These are phyloP conservation scores for Syncephalis plumigaleata DNA, from an alignment of 371 early-diverging fungal genomes.

Conservation along the genomic window DNA sequence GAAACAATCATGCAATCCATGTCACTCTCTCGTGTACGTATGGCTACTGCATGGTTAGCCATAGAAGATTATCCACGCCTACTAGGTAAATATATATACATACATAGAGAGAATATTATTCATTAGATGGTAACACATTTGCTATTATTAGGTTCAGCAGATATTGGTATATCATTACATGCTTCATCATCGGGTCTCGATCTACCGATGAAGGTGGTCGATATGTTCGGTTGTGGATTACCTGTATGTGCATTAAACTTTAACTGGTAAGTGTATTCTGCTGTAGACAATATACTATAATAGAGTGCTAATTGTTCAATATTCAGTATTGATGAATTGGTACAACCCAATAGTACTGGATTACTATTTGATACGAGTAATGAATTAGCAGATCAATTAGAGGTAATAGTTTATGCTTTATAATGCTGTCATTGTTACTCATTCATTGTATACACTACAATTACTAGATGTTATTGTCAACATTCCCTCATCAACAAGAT, in stretches of 20 bases:
- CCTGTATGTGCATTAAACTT: constrained; percentile 76
- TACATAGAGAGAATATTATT: constrained; percentile 1
- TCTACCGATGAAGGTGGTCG: constrained; percentile 95
- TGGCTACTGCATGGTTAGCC: constrained; percentile 70
- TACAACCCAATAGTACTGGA: constrained; percentile 56
- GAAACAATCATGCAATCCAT: constrained; percentile 33
- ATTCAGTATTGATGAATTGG: constrained; percentile 66
- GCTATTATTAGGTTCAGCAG: constrained; percentile 57
- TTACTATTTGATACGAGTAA: constrained; percentile 33
- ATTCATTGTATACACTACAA: background rate
- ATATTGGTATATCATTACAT: constrained; percentile 85
- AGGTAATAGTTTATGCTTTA: constrained; percentile 19
- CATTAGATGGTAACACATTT: background rate
- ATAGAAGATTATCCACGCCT: constrained; percentile 73
- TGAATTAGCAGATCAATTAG: constrained; percentile 10
- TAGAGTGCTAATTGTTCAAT: constrained; percentile 4
- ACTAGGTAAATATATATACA: constrained; percentile 24
- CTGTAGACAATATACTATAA: too few species aligned
- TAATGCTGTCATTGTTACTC: background rate
- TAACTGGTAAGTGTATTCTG: constrained; percentile 30
- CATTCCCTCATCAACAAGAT: background rate
- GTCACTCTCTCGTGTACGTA: constrained; percentile 27
- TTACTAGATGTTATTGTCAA: background rate
- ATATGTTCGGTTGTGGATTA: constrained; percentile 92
- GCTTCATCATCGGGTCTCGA: constrained; percentile 85